Base-by-base conservation (phyloP, 2,329 filamentous ascomycete species). In the Pyricularia sp. region DNA sequence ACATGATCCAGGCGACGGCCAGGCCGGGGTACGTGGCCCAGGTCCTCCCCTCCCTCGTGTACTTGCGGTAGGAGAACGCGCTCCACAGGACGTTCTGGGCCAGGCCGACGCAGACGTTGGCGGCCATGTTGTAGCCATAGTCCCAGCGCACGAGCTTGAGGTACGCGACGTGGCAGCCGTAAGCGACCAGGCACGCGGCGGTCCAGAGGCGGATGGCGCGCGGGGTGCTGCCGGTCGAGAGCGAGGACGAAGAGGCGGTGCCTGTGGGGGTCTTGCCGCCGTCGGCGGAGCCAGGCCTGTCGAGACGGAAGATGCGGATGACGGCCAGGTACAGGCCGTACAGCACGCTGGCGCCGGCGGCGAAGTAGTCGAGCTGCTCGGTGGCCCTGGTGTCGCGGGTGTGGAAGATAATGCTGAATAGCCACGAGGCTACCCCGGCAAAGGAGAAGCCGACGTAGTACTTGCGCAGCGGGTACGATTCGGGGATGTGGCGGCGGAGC, bases 101-200 rank as follows among this genome's bases (percentile, higher is more conserved):
- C 59, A 93, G 82, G 3, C 95, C 95, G 12, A 91, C 87, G 3
- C 86, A 88, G 25, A 99, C 92, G 75, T 98, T 99, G 67, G 94
- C 95, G 1, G 91, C 88, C 93, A 99, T 98, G 78, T 99, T 99
- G 81, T 99, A 99, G 5, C 90, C 91, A 78, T 99, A 99, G 79
- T 98, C 92, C 92, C 95, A 99, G 23, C 85, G 83, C 83, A 94
- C 92, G 73, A 93, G 87, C 76, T 90, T 92, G 68, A 99, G 84
- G 78, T 97, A 99, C 64, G 83, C 85, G 65, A 97, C 88, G 77
- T 99, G 95, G 68, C 86, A 81, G 30, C 84, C 76, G 78, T 97
- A 99, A 68, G 97, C 80, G 17, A 80, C 72, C 30, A 87, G 77
- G 77, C 95, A 99, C 9, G 92, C 72, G 14, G 84, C 75, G 0